Conservation (phyloP, 2,329 filamentous ascomycete species). For the Aspergillus chevalieri region DNA sequence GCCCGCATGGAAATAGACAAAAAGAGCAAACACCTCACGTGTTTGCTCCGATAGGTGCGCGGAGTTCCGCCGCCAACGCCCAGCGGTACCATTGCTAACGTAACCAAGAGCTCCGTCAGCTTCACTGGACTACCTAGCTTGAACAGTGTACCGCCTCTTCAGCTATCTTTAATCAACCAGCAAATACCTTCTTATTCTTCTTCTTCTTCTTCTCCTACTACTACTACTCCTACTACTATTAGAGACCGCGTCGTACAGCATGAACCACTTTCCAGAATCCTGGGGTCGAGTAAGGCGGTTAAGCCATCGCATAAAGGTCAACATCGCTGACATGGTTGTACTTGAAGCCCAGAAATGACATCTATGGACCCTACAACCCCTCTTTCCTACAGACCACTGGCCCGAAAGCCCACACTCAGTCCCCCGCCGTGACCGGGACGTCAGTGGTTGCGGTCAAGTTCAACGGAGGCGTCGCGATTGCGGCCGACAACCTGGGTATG, state of each 20-base stretch:
- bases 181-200: background rate
- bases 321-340: constrained; percentile 1
- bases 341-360: constrained; percentile 82
- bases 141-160: constrained; percentile 10
- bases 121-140: constrained; percentile 26
- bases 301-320: background rate
- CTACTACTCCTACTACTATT: background rate
- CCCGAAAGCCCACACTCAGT: constrained; percentile 82
- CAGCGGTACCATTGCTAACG: constrained; percentile 12
- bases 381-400: constrained; percentile 67
- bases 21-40: constrained; percentile 2
- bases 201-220: background rate
- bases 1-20: too few relatives aligned
- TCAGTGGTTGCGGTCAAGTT: constrained; percentile 94
- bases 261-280: constrained; percentile 62
- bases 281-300: constrained; percentile 53
- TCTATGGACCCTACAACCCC: constrained; percentile 89
- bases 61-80: constrained; percentile 3
- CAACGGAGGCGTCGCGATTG: constrained; percentile 92
- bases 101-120: constrained; percentile 31
- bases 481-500: constrained; percentile 89
- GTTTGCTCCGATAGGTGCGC: constrained; percentile 12
- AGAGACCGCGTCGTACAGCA: constrained; percentile 28
- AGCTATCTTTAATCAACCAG: constrained; percentile 2
- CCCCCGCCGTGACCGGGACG: constrained; percentile 90